Evolutionary conservation across 2,329 filamentous ascomycete genomes (phyloP), one percentile per base, ranked within the genome.

Genomic region (Nigrograna mackinnonii): DNA sequence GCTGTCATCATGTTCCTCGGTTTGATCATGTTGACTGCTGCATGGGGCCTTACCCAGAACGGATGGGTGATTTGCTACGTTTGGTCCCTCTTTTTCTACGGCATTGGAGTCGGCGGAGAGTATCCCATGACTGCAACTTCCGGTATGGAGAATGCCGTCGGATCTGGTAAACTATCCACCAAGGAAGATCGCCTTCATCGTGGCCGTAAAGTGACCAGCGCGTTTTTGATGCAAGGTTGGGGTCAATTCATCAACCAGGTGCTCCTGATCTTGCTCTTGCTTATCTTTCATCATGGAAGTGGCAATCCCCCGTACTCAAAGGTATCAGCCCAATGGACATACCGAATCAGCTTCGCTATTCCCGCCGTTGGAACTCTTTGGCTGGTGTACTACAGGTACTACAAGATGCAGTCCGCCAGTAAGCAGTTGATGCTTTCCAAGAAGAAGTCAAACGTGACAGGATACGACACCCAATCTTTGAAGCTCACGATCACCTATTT

Each of bases 201-300:
- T 72, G 92, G 92, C 52, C 89, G 92, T 64, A 95, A 95, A 71
- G 92, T 96, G 66, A 96, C 91, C 54, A 90, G 87, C 69, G 91
- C 92, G 44, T 97, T 97, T 77, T 72, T 97, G 72, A 96, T 97
- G 92, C 92, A 97, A 72, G 92, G 92, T 41, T 97, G 92, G 92
- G 92, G 92, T 54, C 92, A 97, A 71, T 89, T 96, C 68, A 78
- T 89, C 76, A 97, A 97, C 81, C 92, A 96, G 73, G 86, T 87
- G 57, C 73, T 95, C 43, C 80, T 97, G 50, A 96, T 97, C 61
- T 67, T 96, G 40, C 77, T 95, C 37, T 82, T 96, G 44, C 78
- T 95, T 57, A 87, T 92, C 72, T 94, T 96, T 81, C 90, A 95
- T 78, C 84, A 85, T 62, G 87, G 87, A 44, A 78, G 76, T 46